Evolutionary conservation across 305 asterid genomes (phyloP).

Genomic region (Rubia peregrina): DNA sequence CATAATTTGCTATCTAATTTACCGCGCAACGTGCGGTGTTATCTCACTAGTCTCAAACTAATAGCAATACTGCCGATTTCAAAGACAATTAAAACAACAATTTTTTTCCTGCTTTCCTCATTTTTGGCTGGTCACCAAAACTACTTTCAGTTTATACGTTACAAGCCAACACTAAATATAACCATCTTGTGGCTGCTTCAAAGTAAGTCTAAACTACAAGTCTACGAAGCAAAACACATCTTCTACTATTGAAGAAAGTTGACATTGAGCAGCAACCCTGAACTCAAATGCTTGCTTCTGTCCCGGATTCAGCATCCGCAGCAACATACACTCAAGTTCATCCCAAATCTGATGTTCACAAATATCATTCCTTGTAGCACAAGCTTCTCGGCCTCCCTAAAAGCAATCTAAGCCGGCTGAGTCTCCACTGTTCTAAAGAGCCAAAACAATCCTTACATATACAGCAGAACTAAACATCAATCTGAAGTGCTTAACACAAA

Average conservation of each 20-base stretch:
- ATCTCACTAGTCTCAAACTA: too few relatives aligned
- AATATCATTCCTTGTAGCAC: not conserved
- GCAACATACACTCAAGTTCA: not conserved
- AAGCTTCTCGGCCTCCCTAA: not conserved
- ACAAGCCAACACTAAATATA: too few relatives aligned
- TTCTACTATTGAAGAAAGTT: not conserved
- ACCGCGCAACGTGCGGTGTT: too few relatives aligned
- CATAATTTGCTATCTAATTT: too few relatives aligned
- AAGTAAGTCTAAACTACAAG: not conserved
- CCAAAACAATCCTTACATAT: not conserved
- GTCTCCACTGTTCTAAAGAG: not conserved
- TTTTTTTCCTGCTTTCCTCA: too few relatives aligned
- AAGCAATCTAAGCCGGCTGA: not conserved
- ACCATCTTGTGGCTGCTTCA: not conserved
- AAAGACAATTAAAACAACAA: too few relatives aligned
- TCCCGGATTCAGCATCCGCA: not conserved
- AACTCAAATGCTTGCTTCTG: not conserved
- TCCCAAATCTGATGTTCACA: not conserved
- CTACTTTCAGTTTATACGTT: too few relatives aligned
- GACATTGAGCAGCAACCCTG: not conserved
- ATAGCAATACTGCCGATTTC: too few relatives aligned
- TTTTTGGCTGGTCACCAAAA: too few relatives aligned
- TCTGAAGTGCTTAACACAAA: not conserved
- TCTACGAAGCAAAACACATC: not conserved
- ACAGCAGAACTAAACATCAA: not conserved